These are phyloP conservation scores for Trichoderma atrobrunneum DNA, from an alignment of 2,329 filamentous ascomycete genomes.

Conservation along the genomic window DNA sequence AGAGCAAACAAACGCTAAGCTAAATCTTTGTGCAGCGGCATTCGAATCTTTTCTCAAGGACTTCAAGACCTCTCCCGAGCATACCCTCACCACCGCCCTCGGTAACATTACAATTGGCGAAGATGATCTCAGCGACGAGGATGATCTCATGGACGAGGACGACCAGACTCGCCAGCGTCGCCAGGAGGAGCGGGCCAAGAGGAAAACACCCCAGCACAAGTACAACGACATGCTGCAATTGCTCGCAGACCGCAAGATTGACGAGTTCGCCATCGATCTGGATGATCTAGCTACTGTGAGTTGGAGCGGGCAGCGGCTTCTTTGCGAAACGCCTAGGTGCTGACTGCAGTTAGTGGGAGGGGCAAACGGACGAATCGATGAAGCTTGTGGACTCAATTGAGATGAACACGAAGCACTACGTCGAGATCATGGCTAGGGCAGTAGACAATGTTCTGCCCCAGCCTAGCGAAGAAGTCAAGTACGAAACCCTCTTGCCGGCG, in stretches of 20 bases:
- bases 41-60: constrained; percentile 85
- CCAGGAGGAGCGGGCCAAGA: constrained; percentile 48
- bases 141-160: constrained; percentile 87
- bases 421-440: constrained; percentile 85
- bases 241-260: constrained; percentile 73
- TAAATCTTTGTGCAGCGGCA: constrained; percentile 50
- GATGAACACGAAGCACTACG: constrained; percentile 89
- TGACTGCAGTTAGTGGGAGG: constrained; percentile 63
- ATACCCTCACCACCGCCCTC: constrained; percentile 75
- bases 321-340: not conserved
- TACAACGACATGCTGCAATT: constrained; percentile 87
- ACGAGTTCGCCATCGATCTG: constrained; percentile 81
- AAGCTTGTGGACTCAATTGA: constrained; percentile 82
- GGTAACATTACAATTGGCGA: constrained; percentile 83
- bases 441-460: constrained; percentile 83
- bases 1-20: not conserved
- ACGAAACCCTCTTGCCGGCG: constrained; percentile 31
- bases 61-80: constrained; percentile 78
- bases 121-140: constrained; percentile 82
- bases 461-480: constrained; percentile 74
- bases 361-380: constrained; percentile 63
- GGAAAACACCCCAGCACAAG: constrained; percentile 67
- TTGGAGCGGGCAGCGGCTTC: not conserved
- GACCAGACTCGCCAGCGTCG: constrained; percentile 57
- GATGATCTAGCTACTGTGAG: constrained; percentile 78